phyloP scores from a whole-genome alignment of 352 stramenopile genomes.

The Phytophthora constricta region DNA sequence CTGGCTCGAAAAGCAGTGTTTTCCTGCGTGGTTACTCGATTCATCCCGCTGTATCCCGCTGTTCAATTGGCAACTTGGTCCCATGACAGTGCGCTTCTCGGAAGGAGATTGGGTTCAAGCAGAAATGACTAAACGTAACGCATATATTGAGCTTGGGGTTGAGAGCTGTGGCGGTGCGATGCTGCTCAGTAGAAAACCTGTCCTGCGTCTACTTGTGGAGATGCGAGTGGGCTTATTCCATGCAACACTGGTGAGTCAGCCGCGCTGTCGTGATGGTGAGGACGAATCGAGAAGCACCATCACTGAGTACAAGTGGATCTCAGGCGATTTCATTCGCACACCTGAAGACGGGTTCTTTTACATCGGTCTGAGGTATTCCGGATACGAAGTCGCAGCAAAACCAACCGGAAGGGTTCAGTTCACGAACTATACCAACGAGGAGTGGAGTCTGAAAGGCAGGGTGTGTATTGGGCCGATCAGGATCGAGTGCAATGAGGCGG shows the following conservation, averaged over 20 bases:
- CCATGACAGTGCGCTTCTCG: conserved; percentile 48
- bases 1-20: conserved; percentile 39
- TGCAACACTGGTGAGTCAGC: conserved; percentile 43
- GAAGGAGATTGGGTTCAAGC: conserved; percentile 28
- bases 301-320: conserved; percentile 54
- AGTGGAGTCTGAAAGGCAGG: conserved; percentile 66
- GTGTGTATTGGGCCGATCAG: conserved; percentile 61
- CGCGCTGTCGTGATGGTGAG: conserved; percentile 6
- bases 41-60: conserved; percentile 39
- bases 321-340: conserved; percentile 71
- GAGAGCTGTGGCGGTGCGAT: conserved; percentile 56
- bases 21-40: conserved; percentile 30
- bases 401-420: conserved; percentile 30
- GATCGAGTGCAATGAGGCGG: conserved; percentile 69
- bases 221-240: conserved; percentile 60
- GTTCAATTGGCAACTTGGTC: conserved; percentile 67
- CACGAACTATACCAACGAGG: conserved; percentile 27
- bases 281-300: not conserved
- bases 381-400: conserved; percentile 16
- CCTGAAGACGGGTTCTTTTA: conserved; percentile 76
- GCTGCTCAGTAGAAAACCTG: conserved; percentile 41
- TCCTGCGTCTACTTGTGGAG: conserved; percentile 58
- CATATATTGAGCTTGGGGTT: conserved; percentile 51
- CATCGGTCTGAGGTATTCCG: conserved; percentile 65
- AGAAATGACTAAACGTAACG: conserved; percentile 19